Conservation (phyloP, 805 yeast species). For the Ogataea populi-albae region DNA sequence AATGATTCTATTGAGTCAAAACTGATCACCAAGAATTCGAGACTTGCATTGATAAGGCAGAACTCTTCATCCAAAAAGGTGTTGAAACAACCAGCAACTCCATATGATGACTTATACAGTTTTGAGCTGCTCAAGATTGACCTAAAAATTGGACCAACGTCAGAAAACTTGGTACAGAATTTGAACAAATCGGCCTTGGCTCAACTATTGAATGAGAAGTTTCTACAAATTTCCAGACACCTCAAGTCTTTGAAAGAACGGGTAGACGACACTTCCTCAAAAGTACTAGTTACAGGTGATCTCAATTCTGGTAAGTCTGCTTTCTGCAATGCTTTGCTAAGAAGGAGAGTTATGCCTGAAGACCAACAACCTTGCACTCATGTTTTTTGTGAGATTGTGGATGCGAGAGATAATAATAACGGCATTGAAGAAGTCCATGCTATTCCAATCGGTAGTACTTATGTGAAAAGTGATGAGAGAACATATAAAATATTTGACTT, state of each 20-base stretch:
- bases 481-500: slow-evolving; percentile 60
- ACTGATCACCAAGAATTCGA: slow-evolving; percentile 49
- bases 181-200: slow-evolving; percentile 71
- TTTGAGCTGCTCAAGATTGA: slow-evolving; percentile 64
- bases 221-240: slow-evolving; percentile 64
- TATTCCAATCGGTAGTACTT: slow-evolving; percentile 53
- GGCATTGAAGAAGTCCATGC: slow-evolving; percentile 93
- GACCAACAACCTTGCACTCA: slow-evolving; percentile 98
- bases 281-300: slow-evolving; percentile 95
- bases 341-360: slow-evolving; percentile 79
- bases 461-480: slow-evolving; percentile 55
- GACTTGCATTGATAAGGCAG: slow-evolving; percentile 49
- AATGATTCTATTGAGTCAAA: slow-evolving; percentile 29
- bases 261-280: slow-evolving; percentile 86
- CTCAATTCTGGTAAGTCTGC: slow-evolving; percentile 95
- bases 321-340: slow-evolving; percentile 84
- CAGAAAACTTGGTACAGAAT: slow-evolving; percentile 45
- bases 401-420: slow-evolving; percentile 65
- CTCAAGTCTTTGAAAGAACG: slow-evolving; percentile 71
- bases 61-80: slow-evolving; percentile 29
- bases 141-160: slow-evolving; percentile 50
- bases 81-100: slow-evolving; percentile 14
- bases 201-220: slow-evolving; percentile 64
- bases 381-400: slow-evolving; percentile 92
- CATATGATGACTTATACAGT: slow-evolving; percentile 31